A percentile compares a stretch with the other conserved stretches of the same genome.
Evolutionary conservation across 1,284 basidiomycete genomes (phyloP).

Genomic region (Papiliotrema laurentii): DNA sequence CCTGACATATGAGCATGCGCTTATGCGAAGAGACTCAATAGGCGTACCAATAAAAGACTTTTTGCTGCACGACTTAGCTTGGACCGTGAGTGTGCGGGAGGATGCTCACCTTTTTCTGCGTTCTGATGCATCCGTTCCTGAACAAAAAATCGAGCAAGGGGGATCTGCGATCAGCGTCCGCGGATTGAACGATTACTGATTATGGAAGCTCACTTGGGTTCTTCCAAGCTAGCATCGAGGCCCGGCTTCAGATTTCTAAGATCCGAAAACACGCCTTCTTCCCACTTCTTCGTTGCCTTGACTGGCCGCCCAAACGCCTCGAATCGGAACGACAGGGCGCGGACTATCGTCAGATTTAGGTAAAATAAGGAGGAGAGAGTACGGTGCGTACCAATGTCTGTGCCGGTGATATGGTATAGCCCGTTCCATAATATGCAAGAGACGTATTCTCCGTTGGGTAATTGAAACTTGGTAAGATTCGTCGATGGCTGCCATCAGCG

Average conservation of each 20-base stretch:
- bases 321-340: constrained; percentile 81
- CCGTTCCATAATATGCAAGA: constrained; percentile 86
- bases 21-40: background rate
- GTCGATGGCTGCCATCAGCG: constrained; percentile 51
- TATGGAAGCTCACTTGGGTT: constrained; percentile 70
- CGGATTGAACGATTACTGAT: background rate
- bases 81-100: background rate
- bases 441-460: constrained; percentile 80
- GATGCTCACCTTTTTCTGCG: constrained; percentile 77
- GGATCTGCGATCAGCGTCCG: constrained; percentile 22
- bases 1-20: constrained; percentile 45
- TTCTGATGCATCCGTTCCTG: constrained; percentile 90
- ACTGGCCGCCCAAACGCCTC: constrained; percentile 66
- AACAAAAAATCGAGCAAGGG: constrained; percentile 81
- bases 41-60: constrained; percentile 72
- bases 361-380: no score
- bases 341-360: constrained; percentile 53
- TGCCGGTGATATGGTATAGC: constrained; percentile 85
- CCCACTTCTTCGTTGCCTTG: constrained; percentile 40
- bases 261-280: constrained; percentile 89
- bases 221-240: constrained; percentile 80
- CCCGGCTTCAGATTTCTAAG: constrained; percentile 86
- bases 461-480: constrained; percentile 71
- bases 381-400: constrained; percentile 51
- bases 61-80: constrained; percentile 21